These are phyloP conservation scores for Kingdonia uniflora DNA, from an alignment of 164 flowering plant genomes.

Conservation along the genomic window DNA sequence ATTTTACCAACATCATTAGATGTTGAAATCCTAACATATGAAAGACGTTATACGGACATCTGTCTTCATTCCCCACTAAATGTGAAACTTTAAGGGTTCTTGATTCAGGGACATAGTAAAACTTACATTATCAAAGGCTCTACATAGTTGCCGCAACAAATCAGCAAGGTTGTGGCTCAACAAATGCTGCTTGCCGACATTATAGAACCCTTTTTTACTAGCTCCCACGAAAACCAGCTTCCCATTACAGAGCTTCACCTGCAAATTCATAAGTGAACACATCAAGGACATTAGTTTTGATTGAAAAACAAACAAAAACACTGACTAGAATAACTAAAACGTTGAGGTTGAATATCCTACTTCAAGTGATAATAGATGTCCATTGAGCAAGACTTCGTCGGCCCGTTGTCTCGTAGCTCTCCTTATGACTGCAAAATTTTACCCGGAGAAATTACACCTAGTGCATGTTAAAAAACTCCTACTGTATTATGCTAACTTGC, in stretches of 20 bases:
- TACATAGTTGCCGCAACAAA: slow-evolving; percentile 74
- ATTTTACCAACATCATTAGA: too few relatives aligned
- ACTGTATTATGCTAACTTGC: too few relatives aligned
- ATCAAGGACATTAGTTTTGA: background rate
- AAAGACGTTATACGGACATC: too few relatives aligned
- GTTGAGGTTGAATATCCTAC: slow-evolving; percentile 27
- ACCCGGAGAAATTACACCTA: too few relatives aligned
- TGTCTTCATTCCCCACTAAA: too few relatives aligned
- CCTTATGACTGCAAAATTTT: slow-evolving; percentile 54
- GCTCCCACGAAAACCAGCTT: slow-evolving; percentile 66
- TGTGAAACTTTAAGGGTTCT: too few relatives aligned
- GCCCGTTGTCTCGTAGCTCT: slow-evolving; percentile 33
- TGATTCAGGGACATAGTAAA: background rate
- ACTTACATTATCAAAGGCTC: slow-evolving; percentile 88
- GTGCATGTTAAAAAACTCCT: too few relatives aligned
- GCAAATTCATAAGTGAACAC: slow-evolving; percentile 7
- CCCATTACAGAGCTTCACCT: slow-evolving; percentile 97
- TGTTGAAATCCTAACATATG: too few relatives aligned
- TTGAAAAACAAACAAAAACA: background rate
- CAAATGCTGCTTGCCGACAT: slow-evolving; percentile 73
- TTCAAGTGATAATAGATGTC: slow-evolving; percentile 66
- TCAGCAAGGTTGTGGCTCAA: slow-evolving; percentile 24
- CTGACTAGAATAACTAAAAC: background rate
- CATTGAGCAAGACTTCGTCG: slow-evolving; percentile 37
- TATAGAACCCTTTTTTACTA: slow-evolving; percentile 71